A percentile compares a stretch with the other conserved stretches of the same genome.
These are phyloP conservation scores for Cytospora leucostoma DNA, from an alignment of 2,329 filamentous ascomycete species.

Conservation along the genomic window DNA sequence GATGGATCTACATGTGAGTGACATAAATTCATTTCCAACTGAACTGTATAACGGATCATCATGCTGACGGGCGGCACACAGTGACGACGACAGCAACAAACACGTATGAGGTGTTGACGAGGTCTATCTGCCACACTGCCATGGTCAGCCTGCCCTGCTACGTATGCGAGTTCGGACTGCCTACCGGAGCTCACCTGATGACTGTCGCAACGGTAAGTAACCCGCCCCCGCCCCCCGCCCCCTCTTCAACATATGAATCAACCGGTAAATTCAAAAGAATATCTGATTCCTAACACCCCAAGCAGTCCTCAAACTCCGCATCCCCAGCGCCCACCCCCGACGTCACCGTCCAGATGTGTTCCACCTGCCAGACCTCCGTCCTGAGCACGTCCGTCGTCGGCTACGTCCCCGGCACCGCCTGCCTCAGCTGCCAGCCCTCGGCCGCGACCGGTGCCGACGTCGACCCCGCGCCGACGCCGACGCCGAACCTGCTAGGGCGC, in stretches of 20 bases:
- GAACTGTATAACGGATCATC: neutral
- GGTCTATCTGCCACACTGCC: constrained; percentile 36
- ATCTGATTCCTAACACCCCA: neutral
- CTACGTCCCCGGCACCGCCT: constrained; percentile 31
- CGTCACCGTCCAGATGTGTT: constrained; percentile 33
- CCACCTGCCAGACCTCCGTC: constrained; percentile 31
- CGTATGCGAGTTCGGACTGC: constrained; percentile 33
- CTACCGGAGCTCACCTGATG: constrained; percentile 28
- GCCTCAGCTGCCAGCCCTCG: constrained; percentile 31
- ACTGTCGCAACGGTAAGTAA: constrained; percentile 34
- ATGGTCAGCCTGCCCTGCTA: constrained; percentile 35
- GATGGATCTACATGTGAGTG: constrained; percentile 26
- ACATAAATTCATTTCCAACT: neutral
- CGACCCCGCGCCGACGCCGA: constrained; percentile 1
- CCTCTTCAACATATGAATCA: neutral
- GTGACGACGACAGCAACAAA: constrained; percentile 26
- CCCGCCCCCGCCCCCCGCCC: neutral
- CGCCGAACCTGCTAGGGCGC: constrained; percentile 13
- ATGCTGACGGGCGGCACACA: constrained; percentile 4
- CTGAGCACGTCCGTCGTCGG: constrained; percentile 33
- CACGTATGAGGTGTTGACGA: constrained; percentile 30
- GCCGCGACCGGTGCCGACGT: neutral
- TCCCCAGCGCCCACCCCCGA: constrained; percentile 30
- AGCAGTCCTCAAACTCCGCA: constrained; percentile 32
- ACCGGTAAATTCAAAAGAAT: neutral